Conservation (phyloP, 805 yeast species). For the Grigorovia transvaalensis region DNA sequence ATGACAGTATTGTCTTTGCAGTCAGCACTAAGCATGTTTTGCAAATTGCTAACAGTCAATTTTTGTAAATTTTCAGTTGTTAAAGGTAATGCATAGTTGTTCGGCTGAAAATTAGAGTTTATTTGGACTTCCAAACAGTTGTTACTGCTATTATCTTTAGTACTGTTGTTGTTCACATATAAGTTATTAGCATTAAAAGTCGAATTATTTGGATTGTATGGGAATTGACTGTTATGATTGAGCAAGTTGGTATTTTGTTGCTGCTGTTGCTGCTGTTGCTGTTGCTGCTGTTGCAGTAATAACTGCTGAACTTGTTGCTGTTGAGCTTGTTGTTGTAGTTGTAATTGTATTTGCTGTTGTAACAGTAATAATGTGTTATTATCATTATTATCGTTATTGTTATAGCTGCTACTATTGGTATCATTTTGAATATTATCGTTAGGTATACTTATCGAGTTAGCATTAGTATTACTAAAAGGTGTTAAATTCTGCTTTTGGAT, state of each 20-base stretch:
- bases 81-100: slow-evolving; percentile 15
- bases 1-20: neutral
- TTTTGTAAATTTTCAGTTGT: slow-evolving; percentile 25
- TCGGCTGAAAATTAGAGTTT: slow-evolving; percentile 9
- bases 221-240: neutral
- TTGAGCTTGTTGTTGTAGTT: neutral
- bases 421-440: neutral
- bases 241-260: slow-evolving; percentile 1
- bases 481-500: neutral
- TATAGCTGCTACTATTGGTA: neutral
- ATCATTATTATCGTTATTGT: neutral
- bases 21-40: neutral
- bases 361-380: neutral
- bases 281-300: neutral
- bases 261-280: neutral
- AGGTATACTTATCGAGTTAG: slow-evolving; percentile 1
- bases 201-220: neutral
- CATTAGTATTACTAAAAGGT: slow-evolving; percentile 1
- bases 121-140: slow-evolving; percentile 22
- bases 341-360: neutral
- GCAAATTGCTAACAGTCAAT: slow-evolving; percentile 8
- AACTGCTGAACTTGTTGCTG: neutral
- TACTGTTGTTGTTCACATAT: neutral
- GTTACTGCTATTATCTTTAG: neutral
- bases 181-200: neutral